Base-by-base conservation (phyloP, 2,329 filamentous ascomycete genomes). In the Alternaria rosae region DNA sequence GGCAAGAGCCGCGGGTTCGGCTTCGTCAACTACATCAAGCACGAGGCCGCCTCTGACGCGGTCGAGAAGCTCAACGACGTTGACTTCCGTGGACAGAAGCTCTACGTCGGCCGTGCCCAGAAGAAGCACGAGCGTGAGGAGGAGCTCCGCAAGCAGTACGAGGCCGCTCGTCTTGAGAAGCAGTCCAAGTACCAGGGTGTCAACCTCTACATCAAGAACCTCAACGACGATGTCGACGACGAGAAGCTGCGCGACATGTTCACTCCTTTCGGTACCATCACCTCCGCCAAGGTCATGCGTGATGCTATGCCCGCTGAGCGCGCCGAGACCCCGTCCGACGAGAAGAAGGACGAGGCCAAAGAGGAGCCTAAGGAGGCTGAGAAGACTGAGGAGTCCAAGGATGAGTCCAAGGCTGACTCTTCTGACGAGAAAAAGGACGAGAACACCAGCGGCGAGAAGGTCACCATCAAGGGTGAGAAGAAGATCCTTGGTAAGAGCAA, bases 41-140 rank as follows among this genome's bases (percentile, higher is more conserved):
- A 99, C 81, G 94, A 97, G 80, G 88, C 88, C 78, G 95, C 95
- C 65, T 82, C 88, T 76, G 88, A 89, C 81, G 94, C 95, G 67
- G 95, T 98, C 61, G 94, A 97, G 0, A 90, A 93, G 70, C 89
- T 99, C 70, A 94, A 99, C 81, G 90, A 92, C 79, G 93, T 89
- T 76, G 94, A 98, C 54, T 93, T 97, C 87, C 92, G 91, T 78
- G 92, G 92, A 65, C 93, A 98, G 86, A 95, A 96, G 79, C 89
- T 99, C 64, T 99, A 99, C 79, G 95, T 99, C 72, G 95, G 95
- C 73, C 94, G 95, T 81, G 95, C 95, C 61, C 95, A 98, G 87
- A 99, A 99, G 92, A 99, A 99, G 88, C 95, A 98, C 81, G 95
- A 99, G 86, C 95, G 95, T 77, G 95, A 99, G 86, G 95, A 99